Evolutionary conservation across 2,329 filamentous ascomycete species (phyloP), one percentile per base, ranked within the genome.

Genomic region (Penicillium hordei): DNA sequence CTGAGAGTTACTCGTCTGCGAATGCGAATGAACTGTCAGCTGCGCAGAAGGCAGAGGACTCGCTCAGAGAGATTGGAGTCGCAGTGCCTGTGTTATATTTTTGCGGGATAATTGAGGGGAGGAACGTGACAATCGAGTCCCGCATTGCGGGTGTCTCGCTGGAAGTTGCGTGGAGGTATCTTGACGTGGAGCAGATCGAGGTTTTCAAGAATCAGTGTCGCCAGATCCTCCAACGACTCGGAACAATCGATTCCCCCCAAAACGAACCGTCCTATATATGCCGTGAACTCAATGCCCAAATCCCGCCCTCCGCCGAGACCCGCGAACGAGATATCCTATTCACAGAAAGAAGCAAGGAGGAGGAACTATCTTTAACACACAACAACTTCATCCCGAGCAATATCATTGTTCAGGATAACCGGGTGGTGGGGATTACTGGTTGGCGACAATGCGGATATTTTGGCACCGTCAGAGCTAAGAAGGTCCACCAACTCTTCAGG

Each of bases 361-460:
- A 75, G 17, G 63, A 68, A 5, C 43, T 76, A 3, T 64, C 50
- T 33, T 60, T 77, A 6, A 68, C 70, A 9, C 75, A 78, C 62
- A 77, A 77, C 52, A 65, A 75, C 48, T 63, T 78, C 65, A 56
- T 66, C 13, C 69, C 65, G 21, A 68, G 70, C 8, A 77, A 77
- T 59, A 70, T 77, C 8, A 69, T 77, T 36, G 69, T 77, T 29
- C 68, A 74, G 19, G 62, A 74, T 48, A 71, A 68, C 58, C 69
- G 65, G 42, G 68, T 77, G 25, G 72, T 77, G 46, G 75, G 75
- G 21, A 65, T 77, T 27, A 60, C 68, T 44, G 73, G 72, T n/a
- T 78, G 75, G 75, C 66, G 70, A 53, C 66, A 74, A 53, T 70
- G 74, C 45, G 75, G 75, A 40, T 76, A 71, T 53, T 78, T 78